Percentiles rank a stretch among this genome's conserved stretches.
Evolutionary conservation across 1,284 basidiomycete species (phyloP).

Genomic region (Porodaedalea pini): DNA sequence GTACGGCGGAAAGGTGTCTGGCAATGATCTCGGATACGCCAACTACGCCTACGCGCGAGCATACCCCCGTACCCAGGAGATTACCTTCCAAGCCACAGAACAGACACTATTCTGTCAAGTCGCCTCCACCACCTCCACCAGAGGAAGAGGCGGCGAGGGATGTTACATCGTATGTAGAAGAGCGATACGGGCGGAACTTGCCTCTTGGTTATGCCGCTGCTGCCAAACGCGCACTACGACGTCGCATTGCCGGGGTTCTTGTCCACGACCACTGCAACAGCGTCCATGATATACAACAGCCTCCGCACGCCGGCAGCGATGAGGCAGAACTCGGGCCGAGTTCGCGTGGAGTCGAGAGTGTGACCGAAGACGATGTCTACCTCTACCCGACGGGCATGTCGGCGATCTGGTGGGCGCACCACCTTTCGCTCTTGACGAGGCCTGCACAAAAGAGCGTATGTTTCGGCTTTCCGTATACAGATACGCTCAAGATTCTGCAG

Average conservation of each 20-base stretch:
- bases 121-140: constrained; percentile 26
- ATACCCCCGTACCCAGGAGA: constrained; percentile 25
- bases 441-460: constrained; percentile 81
- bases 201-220: constrained; percentile 69
- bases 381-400: constrained; percentile 89
- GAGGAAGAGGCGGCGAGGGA: constrained; percentile 16
- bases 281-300: constrained; percentile 2
- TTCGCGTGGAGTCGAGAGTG: constrained; percentile 54
- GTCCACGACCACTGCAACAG: constrained; percentile 48
- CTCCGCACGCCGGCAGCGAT: constrained; percentile 42
- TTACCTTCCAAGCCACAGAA: constrained; percentile 46
- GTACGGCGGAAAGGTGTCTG: constrained; percentile 82
- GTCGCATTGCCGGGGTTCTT: constrained; percentile 87
- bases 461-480: constrained; percentile 95
- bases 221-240: constrained; percentile 83
- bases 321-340: constrained; percentile 52
- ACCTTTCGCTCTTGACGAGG: constrained; percentile 54
- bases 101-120: constrained; percentile 60
- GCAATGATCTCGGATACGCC: constrained; percentile 51
- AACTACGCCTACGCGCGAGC: constrained; percentile 26
- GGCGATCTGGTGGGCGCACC: constrained; percentile 90
- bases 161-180: constrained; percentile 69
- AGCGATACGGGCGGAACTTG: constrained; percentile 93
- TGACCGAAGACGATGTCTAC: constrained; percentile 85
- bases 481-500: constrained; percentile 93